Conservation (phyloP, 2,329 filamentous ascomycete species). For the Davidsoniella eucalypti region DNA sequence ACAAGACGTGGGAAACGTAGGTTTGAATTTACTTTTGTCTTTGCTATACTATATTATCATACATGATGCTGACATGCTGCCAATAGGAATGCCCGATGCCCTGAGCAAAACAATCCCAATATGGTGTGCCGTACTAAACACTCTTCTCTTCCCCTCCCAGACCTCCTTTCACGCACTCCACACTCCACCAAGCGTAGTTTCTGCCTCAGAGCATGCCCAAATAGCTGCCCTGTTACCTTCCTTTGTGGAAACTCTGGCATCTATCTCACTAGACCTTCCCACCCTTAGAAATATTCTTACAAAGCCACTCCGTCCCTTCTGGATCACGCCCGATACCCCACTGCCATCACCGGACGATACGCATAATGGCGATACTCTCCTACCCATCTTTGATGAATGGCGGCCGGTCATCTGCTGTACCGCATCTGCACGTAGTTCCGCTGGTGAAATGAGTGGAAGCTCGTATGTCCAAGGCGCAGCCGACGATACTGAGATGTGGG, state of each 20-base stretch:
- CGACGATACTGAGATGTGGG: slow-evolving; percentile 92
- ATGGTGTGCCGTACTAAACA: slow-evolving; percentile 81
- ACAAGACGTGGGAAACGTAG: slow-evolving; percentile 75
- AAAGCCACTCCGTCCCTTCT: slow-evolving; percentile 62
- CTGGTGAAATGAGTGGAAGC: slow-evolving; percentile 42
- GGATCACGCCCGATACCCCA: slow-evolving; percentile 57
- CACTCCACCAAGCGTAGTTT: slow-evolving; percentile 57
- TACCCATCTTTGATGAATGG: slow-evolving; percentile 36
- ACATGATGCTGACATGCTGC: slow-evolving; percentile 9
- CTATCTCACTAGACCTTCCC: slow-evolving; percentile 43
- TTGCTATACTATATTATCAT: background rate
- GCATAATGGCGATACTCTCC: slow-evolving; percentile 5
- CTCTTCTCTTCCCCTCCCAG: slow-evolving; percentile 50
- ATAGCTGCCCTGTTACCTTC: slow-evolving; percentile 45
- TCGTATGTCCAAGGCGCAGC: slow-evolving; percentile 82
- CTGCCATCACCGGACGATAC: slow-evolving; percentile 19
- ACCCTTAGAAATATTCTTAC: slow-evolving; percentile 37
- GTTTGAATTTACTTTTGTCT: slow-evolving; percentile 15
- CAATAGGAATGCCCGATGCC: slow-evolving; percentile 71
- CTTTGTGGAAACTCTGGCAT: slow-evolving; percentile 35
- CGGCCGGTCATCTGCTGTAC: slow-evolving; percentile 73
- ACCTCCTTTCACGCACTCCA: slow-evolving; percentile 36
- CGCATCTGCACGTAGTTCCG: slow-evolving; percentile 54
- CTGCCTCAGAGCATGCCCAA: slow-evolving; percentile 61
- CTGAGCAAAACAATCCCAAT: slow-evolving; percentile 86